A percentile compares a stretch with the other conserved stretches of the same genome.
Evolutionary conservation across 2,329 filamentous ascomycete genomes (phyloP).

Genomic region (Rutstroemia sydowiana): DNA sequence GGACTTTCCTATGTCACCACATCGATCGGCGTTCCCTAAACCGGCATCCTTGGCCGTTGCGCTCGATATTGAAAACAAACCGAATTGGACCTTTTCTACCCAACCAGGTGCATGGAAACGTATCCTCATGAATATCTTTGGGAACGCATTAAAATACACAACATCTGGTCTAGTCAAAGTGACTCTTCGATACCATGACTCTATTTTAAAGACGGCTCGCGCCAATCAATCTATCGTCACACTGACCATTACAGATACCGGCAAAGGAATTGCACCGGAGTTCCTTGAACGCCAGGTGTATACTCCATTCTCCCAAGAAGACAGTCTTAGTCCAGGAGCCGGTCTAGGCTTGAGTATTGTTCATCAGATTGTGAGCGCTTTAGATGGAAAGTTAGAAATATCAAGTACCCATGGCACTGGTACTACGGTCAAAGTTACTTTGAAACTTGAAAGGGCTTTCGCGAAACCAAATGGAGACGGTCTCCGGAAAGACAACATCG

Average conservation of each 20-base stretch:
- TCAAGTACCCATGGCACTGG: constrained; percentile 47
- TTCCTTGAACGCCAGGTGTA: constrained; percentile 55
- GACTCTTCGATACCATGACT: constrained; percentile 14
- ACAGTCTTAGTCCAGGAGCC: constrained; percentile 52
- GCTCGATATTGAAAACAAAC: constrained; percentile 33
- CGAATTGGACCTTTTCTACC: constrained; percentile 38
- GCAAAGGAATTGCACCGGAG: constrained; percentile 58
- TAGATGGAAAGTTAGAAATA: constrained; percentile 54
- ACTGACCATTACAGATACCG: constrained; percentile 72
- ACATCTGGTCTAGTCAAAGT: constrained; percentile 44
- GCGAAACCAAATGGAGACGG: too few species aligned
- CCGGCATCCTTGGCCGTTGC: constrained; percentile 35
- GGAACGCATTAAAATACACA: constrained; percentile 58
- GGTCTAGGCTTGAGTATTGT: constrained; percentile 62
- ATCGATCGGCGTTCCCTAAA: not conserved
- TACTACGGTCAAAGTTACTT: constrained; percentile 26
- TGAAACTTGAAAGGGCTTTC: constrained; percentile 26
- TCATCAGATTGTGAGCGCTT: constrained; percentile 49
- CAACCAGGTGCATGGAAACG: constrained; percentile 46
- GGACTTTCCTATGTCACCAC: not conserved
- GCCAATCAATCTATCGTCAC: constrained; percentile 36
- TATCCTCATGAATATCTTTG: constrained; percentile 56
- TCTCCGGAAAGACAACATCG: constrained; percentile 11
- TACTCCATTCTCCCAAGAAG: constrained; percentile 57
- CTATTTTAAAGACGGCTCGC: constrained; percentile 18